Conservation (phyloP, 1,284 basidiomycete genomes). For the Ustilago xerochloae region DNA sequence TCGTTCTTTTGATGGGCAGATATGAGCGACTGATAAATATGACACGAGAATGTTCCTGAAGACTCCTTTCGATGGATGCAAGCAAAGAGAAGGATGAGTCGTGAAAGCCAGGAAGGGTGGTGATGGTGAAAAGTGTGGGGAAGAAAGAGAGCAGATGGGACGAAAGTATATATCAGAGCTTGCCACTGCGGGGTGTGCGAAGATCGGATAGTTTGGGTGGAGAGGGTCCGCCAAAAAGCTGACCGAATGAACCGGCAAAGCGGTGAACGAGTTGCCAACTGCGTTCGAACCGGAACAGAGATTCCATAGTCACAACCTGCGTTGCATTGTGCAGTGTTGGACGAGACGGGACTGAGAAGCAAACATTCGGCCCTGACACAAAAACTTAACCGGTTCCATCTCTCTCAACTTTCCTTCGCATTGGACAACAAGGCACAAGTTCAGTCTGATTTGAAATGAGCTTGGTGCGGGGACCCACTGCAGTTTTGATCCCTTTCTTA, state of each 20-base stretch:
- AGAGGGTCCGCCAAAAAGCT: neutral
- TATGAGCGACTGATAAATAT: neutral
- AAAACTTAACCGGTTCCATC: constrained; percentile 14
- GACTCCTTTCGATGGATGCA: neutral
- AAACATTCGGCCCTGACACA: neutral
- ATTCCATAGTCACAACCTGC: neutral
- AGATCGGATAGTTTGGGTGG: neutral
- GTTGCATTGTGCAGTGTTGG: neutral
- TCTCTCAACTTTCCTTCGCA: too few relatives aligned
- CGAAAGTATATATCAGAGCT: constrained; percentile 11
- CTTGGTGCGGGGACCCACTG: neutral
- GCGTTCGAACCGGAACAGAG: neutral
- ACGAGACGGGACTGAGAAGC: neutral
- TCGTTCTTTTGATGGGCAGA: neutral
- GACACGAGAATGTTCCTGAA: neutral
- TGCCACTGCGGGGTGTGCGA: constrained; percentile 2
- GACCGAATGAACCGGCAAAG: constrained; percentile 15
- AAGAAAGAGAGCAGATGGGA: neutral
- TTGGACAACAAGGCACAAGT: neutral
- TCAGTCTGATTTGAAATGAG: neutral
- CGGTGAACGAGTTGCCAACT: neutral
- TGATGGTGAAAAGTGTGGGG: neutral
- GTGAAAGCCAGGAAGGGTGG: neutral
- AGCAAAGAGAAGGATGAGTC: neutral
- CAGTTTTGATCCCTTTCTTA: neutral